Evolutionary conservation across 2,329 filamentous ascomycete genomes (phyloP), one percentile per base, ranked within the genome.

Genomic region (Sarocladiaceae sp.): DNA sequence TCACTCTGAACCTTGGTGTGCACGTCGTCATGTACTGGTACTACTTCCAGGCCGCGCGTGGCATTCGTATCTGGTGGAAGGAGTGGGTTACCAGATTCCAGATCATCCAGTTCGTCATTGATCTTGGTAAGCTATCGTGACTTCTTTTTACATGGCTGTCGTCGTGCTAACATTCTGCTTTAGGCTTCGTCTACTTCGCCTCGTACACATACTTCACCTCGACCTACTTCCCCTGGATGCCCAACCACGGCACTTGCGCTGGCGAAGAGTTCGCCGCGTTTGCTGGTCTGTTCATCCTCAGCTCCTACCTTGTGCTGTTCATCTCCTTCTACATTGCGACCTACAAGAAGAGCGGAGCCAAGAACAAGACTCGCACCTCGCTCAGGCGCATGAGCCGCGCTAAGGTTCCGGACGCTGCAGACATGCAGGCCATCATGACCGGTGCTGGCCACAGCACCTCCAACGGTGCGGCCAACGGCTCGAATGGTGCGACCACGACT

Each of bases 21-120:
- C 91, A 97, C 71, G 91, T 97, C 47, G 86, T 96, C 63, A 97
- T 97, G 91, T 97, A 97, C 83, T 96, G 90, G 90, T 97, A 97
- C 82, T 97, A 97, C 80, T 97, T 97, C 83, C 91, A 97, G 78
- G 91, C 88, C 61, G 90, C 91, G 45, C 89, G 91, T 56, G 93
- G 93, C 55, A 81, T 97, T 67, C 84, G 83, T 60, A 93, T 96
- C 70, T 96, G 90, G 90, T 97, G 91, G 91, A 97, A 97, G 85
- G 88, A 96, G 72, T 97, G 91, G 85, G 94, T 97, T 64, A 97
- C 91, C 57, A 87, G 90, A 62, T 85, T 96, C 61, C 91, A 97
- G 71, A 97, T 97, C 67, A 81, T 87, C 58, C 91, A 97, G 67
- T 97, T 97, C 72, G 79, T 97, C 64, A 91, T 97, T 66, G 91